phyloP scores from a whole-genome alignment of 495 filamentous ascomycete genomes.

The Penicillium verhagenii region DNA sequence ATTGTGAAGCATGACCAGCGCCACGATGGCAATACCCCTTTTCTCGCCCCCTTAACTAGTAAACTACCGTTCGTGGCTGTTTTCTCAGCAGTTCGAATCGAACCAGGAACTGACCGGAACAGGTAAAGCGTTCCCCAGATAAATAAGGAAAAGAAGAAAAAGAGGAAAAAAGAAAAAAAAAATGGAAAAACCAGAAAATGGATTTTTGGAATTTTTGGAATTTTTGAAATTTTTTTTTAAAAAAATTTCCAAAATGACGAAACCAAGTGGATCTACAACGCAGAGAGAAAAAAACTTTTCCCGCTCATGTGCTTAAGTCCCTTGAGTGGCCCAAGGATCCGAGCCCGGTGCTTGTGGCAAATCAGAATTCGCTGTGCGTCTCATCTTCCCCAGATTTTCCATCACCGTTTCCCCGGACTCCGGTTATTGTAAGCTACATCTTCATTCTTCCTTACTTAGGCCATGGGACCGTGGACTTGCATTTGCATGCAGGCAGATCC shows the following conservation, averaged over 20 bases:
- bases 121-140: slow-evolving; percentile 7
- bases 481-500: not conserved
- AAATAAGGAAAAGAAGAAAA: not conserved
- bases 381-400: slow-evolving; percentile 29
- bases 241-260: too few relatives aligned
- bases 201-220: too few relatives aligned
- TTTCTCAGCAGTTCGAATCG: not conserved
- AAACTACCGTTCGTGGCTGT: not conserved
- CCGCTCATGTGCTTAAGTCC: slow-evolving; percentile 13
- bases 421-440: not conserved
- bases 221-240: too few relatives aligned
- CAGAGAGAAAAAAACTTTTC: slow-evolving; percentile 11
- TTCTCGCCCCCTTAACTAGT: slow-evolving; percentile 1
- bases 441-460: not conserved
- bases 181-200: not conserved
- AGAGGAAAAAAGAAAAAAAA: not conserved
- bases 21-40: not conserved
- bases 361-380: slow-evolving; percentile 10
- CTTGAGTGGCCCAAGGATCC: slow-evolving; percentile 25
- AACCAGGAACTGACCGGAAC: not conserved
- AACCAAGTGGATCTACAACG: not conserved
- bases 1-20: not conserved
- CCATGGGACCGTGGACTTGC: slow-evolving; percentile 1
- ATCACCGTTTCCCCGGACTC: slow-evolving; percentile 21
- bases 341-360: slow-evolving; percentile 16